Evolutionary conservation across 2,329 filamentous ascomycete species (phyloP).

Genomic region (Sarocladium brachiariae): DNA sequence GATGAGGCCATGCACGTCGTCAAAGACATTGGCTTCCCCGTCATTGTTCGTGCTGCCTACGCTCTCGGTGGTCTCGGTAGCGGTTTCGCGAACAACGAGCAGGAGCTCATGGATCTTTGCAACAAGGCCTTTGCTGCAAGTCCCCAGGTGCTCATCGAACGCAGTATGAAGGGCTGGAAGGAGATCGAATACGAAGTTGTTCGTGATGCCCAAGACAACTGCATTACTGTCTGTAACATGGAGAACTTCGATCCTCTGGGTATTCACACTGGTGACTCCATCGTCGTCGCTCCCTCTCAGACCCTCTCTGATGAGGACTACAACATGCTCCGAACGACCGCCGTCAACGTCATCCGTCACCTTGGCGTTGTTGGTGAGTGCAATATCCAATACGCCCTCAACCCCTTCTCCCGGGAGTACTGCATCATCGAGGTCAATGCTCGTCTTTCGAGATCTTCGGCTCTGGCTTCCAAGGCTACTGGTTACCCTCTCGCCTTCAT

Average conservation of each 20-base stretch:
- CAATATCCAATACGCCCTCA: conserved; percentile 97
- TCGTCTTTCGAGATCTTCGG: conserved; percentile 88
- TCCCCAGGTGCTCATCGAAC: conserved; percentile 92
- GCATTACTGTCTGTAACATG: conserved; percentile 99
- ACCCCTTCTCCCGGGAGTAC: conserved; percentile 92
- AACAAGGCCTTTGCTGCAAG: conserved; percentile 92
- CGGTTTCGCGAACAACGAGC: conserved; percentile 86
- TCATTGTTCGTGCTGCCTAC: conserved; percentile 95
- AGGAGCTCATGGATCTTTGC: conserved; percentile 79
- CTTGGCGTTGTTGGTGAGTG: conserved; percentile 97
- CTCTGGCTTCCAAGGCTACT: conserved; percentile 92
- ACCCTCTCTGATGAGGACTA: conserved; percentile 97
- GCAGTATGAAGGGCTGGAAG: conserved; percentile 99
- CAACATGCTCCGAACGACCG: conserved; percentile 96
- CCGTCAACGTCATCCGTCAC: conserved; percentile 94
- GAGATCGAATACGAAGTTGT: conserved; percentile 99
- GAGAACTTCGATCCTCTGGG: conserved; percentile 98
- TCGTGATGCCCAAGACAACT: conserved; percentile 91
- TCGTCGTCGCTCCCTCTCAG: conserved; percentile 95
- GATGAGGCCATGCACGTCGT: conserved; percentile 87
- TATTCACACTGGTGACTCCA: conserved; percentile 96
- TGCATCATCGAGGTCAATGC: conserved; percentile 99
- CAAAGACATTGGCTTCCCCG: conserved; percentile 87
- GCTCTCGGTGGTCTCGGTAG: conserved; percentile 91
- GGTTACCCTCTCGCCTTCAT: conserved; percentile 95